Evolutionary conservation across 306 rosid species (phyloP), one percentile per base, ranked within the genome.

Genomic region (Corylus americana): DNA sequence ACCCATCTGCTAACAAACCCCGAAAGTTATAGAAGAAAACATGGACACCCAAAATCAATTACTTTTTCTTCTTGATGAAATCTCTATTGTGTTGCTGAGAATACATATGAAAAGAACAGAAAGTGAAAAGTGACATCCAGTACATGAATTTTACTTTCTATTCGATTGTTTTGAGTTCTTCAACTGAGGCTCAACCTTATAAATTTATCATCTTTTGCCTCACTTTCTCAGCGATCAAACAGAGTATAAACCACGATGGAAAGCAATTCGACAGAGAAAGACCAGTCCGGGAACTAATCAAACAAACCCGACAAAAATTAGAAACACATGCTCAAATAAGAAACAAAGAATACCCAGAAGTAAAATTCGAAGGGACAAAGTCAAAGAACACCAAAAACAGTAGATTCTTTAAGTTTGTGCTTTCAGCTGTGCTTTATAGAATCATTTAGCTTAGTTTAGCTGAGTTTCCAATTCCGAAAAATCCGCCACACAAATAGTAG

Each of bases 181-280:
- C 31, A 42, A 67, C 13, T 42, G 72, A 42, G 72, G 29, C 51
- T 35, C 48, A 67, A 67, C 42, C 48, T 11, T 8, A 39, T 10
- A 8, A 47, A 17, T 25, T 42, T 29, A 54, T 73, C 22, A 66
- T 17, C 58, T 12, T 29, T 71, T 20, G 20, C 70, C 20, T 62
- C 8, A 16, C 54, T 67, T 80, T 80, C 79, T 47, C 54, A 72
- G 20, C 73, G 20, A 39, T 63, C 70, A 73, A 72, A 73, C 64
- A 17, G 63, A 25, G 20, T n/a, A 78, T 59, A 42, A 27, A 45
- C 12, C 5, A 31, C 7, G 55, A 20, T 47, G 70, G 22, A 71
- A 39, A 73, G 76, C 39, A 79, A 73, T 74, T 74, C 54, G 16
- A 47, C 27, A 47, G 55, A 35, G 25, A 25, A 76, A 76, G 12